Conservation (phyloP, 2,329 filamentous ascomycete genomes). For the Fusarium mangiferae region DNA sequence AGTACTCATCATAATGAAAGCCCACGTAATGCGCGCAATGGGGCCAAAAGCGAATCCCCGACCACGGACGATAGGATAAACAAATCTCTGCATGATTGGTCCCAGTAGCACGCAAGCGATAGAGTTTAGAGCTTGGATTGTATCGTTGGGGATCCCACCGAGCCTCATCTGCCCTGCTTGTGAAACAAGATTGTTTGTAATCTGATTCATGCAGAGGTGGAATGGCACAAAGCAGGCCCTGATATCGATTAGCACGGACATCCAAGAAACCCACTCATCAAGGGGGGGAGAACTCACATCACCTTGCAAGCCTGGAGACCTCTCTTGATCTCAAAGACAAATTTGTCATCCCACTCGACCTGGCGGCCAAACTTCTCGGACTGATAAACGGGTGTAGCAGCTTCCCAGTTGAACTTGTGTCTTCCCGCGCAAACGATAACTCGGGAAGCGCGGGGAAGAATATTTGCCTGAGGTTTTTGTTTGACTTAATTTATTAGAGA, state of each 20-base stretch:
- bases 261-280: no score
- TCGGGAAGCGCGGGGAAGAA: background rate
- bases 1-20: background rate
- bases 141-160: constrained; percentile 1
- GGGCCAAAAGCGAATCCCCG: background rate
- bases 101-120: background rate
- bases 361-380: background rate
- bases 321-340: constrained; percentile 1
- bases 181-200: background rate
- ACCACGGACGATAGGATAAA: background rate
- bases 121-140: background rate
- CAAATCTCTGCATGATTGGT: background rate
- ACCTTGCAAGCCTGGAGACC: constrained; percentile 2
- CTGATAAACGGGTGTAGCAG: background rate
- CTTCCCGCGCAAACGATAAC: background rate
- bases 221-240: constrained; percentile 4
- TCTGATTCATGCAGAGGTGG: constrained; percentile 1
- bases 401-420: background rate
- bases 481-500: background rate
- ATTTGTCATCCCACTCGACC: background rate
- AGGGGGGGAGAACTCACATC: background rate
- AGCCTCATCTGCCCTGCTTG: constrained; percentile 4
- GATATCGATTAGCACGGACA: background rate
- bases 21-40: background rate
- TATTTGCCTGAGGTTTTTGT: background rate